Conservation (phyloP, 768 basidiomycete species). For the Mycena polygramma region DNA sequence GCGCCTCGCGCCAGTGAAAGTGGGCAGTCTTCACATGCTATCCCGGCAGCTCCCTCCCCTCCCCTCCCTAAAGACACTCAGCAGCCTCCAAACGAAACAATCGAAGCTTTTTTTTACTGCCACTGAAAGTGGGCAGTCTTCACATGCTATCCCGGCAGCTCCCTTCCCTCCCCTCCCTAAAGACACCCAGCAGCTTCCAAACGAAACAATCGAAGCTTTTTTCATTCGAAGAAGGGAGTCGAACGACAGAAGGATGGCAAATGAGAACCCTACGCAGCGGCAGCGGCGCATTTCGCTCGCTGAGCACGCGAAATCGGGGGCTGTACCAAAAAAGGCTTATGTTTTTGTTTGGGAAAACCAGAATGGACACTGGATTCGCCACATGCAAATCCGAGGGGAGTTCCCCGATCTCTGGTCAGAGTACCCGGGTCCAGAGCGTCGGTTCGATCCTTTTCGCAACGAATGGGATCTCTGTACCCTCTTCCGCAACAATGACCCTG, state of each 20-base stretch:
- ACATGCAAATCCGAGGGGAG: not conserved
- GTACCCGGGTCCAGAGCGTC: conserved; percentile 4
- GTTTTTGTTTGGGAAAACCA: conserved; percentile 9
- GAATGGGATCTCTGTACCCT: conserved; percentile 17
- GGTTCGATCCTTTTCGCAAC: not conserved
- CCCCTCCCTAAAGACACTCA: not conserved
- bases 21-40: no score
- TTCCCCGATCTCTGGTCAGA: not conserved
- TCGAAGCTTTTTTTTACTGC: conserved; percentile 9
- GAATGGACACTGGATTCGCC: conserved; percentile 6
- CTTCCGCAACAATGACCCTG: not conserved
- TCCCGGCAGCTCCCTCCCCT: not conserved
- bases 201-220: conserved; percentile 12
- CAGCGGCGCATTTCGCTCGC: conserved; percentile 8
- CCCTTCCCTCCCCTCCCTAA: conserved; percentile 17
- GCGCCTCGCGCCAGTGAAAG: no score
- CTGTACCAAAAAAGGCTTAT: not conserved
- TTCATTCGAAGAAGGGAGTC: conserved; percentile 1
- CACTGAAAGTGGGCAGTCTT: no score
- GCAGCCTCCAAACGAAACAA: conserved; percentile 6
- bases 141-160: not conserved
- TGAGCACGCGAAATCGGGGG: not conserved
- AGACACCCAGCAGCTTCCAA: not conserved
- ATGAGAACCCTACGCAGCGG: not conserved
- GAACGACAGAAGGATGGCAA: conserved; percentile 4